phyloP scores from a whole-genome alignment of 768 basidiomycete genomes.

The Tylopilus intermedius region DNA sequence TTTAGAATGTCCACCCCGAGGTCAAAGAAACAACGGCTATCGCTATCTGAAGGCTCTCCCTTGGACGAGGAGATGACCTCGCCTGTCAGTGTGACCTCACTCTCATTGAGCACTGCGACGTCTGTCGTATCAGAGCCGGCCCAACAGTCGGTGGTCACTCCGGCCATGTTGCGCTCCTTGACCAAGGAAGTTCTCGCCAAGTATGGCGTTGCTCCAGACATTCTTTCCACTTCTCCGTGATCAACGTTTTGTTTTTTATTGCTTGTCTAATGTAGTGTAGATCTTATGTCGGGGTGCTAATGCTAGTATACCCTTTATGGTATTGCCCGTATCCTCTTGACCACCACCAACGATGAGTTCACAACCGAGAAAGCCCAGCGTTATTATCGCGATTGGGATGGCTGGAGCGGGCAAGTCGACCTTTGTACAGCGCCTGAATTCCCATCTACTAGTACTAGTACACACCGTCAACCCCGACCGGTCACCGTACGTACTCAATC shows the following conservation, averaged over 20 bases:
- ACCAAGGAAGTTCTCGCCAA: constrained; percentile 29
- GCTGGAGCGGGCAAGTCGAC: constrained; percentile 98
- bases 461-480: constrained; percentile 55
- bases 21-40: constrained; percentile 43
- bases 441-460: constrained; percentile 77
- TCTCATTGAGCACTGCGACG: constrained; percentile 45
- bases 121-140: constrained; percentile 35
- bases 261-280: neutral
- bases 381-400: constrained; percentile 92
- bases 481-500: constrained; percentile 95
- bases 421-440: constrained; percentile 91
- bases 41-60: constrained; percentile 30
- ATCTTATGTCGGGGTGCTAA: too few relatives aligned
- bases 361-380: constrained; percentile 53
- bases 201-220: constrained; percentile 19
- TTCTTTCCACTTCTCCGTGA: constrained; percentile 8
- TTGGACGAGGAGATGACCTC: constrained; percentile 31
- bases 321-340: constrained; percentile 7
- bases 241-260: neutral
- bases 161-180: constrained; percentile 55
- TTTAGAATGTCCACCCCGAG: constrained; percentile 23
- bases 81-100: constrained; percentile 25
- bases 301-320: constrained; percentile 13
- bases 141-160: constrained; percentile 41
- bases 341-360: constrained; percentile 19